Evolutionary conservation across 306 rosid species (phyloP).

Genomic region (Cicer judaicum): DNA sequence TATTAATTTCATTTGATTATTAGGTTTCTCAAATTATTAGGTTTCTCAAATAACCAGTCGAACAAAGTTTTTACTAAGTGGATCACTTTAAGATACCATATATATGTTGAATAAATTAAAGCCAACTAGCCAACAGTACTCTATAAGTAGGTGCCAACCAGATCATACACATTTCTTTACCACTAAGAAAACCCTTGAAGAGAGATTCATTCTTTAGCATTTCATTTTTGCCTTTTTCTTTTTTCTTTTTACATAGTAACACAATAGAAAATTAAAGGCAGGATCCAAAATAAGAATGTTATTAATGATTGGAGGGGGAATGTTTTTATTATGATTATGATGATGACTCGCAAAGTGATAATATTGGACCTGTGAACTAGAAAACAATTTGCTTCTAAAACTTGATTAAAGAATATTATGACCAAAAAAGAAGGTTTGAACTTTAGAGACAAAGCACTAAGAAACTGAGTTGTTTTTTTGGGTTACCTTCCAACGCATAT

Average conservation of each 20-base stretch:
- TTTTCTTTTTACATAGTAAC: background rate
- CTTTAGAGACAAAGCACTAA: constrained; percentile 1
- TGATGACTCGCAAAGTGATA: constrained; percentile 31
- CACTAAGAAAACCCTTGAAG: constrained; percentile 45
- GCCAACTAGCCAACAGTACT: constrained; percentile 9
- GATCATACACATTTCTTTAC: constrained; percentile 30
- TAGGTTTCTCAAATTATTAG: constrained; percentile 8
- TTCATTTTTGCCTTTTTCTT: background rate
- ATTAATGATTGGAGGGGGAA: constrained; percentile 32
- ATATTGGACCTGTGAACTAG: background rate
- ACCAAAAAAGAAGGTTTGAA: background rate
- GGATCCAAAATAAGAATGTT: background rate
- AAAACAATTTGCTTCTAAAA: constrained; percentile 8
- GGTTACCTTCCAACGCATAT: background rate
- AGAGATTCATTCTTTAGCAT: constrained; percentile 22
- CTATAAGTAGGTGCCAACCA: constrained; percentile 19
- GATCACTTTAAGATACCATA: constrained; percentile 26
- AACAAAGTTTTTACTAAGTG: constrained; percentile 7
- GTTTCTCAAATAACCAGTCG: constrained; percentile 4
- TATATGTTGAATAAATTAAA: constrained; percentile 27
- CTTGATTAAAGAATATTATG: background rate
- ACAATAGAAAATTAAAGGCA: constrained; percentile 30
- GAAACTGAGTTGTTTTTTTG: background rate
- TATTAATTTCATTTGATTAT: background rate
- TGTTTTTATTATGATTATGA: constrained; percentile 23